A percentile compares a stretch with the other conserved stretches of the same genome.
Conservation (phyloP, 2,329 filamentous ascomycete species). For the Hysterium pulicare region DNA sequence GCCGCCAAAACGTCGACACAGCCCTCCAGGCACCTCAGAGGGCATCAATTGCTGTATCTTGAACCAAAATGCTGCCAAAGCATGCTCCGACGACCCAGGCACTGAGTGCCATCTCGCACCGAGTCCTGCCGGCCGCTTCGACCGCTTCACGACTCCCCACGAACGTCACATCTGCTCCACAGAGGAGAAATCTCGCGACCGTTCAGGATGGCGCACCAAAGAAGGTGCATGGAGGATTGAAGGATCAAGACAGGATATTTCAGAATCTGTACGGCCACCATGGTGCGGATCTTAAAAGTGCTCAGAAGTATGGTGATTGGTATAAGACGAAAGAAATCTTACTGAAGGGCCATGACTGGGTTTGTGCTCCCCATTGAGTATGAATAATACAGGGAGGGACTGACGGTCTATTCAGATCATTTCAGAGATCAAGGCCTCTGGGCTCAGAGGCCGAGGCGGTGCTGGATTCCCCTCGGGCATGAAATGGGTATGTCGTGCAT, state of each 20-base stretch:
- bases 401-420: slow-evolving; percentile 65
- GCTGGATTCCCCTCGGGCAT: slow-evolving; percentile 96
- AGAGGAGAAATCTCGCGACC: slow-evolving; percentile 66
- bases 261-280: slow-evolving; percentile 96
- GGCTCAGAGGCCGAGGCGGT: slow-evolving; percentile 90
- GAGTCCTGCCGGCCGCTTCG: slow-evolving; percentile 38
- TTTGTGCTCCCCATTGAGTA: slow-evolving; percentile 30
- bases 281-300: slow-evolving; percentile 85
- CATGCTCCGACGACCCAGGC: slow-evolving; percentile 38
- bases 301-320: slow-evolving; percentile 98
- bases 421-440: slow-evolving; percentile 93
- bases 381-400: slow-evolving; percentile 7
- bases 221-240: slow-evolving; percentile 76
- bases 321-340: slow-evolving; percentile 99
- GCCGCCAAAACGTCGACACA: slow-evolving; percentile 29
- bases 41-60: slow-evolving; percentile 38
- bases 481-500: slow-evolving; percentile 80
- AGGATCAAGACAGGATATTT: slow-evolving; percentile 98
- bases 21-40: slow-evolving; percentile 22
- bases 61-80: slow-evolving; percentile 39
- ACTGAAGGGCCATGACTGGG: slow-evolving; percentile 94
- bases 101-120: slow-evolving; percentile 40
- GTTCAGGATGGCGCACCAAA: slow-evolving; percentile 54
- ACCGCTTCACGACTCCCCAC: slow-evolving; percentile 38
- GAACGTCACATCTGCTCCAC: slow-evolving; percentile 43